A percentile compares a stretch with the other conserved stretches of the same genome.
These are phyloP conservation scores for Ogataea polymorpha DNA, from an alignment of 805 yeast species.

Conservation along the genomic window DNA sequence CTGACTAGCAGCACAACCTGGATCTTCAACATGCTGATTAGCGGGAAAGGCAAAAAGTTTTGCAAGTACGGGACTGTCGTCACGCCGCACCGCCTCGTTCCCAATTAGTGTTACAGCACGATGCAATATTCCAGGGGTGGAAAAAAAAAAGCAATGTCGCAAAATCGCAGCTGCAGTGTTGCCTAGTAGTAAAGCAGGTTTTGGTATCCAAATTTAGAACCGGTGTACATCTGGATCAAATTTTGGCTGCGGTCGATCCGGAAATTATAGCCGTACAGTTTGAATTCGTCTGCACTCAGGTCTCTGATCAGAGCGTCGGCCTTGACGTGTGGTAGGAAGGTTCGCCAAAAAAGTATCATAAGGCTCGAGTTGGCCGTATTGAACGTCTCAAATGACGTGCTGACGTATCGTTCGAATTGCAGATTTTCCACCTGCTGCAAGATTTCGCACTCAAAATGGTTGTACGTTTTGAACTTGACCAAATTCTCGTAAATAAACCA, in stretches of 20 bases:
- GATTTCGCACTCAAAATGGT: slow-evolving; percentile 21
- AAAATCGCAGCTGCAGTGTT: background rate
- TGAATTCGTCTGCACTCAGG: slow-evolving; percentile 9
- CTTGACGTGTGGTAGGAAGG: slow-evolving; percentile 16
- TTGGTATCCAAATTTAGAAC: slow-evolving; percentile 19
- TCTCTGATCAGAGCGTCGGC: slow-evolving; percentile 10
- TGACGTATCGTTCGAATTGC: slow-evolving; percentile 16
- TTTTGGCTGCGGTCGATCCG: slow-evolving; percentile 13
- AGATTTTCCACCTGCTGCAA: slow-evolving; percentile 19
- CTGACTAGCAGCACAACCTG: slow-evolving; percentile 2
- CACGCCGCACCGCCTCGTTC: background rate
- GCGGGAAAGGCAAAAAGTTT: background rate
- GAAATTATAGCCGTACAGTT: slow-evolving; percentile 29
- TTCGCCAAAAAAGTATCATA: slow-evolving; percentile 26
- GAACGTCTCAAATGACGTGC: slow-evolving; percentile 20
- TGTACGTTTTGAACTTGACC: slow-evolving; percentile 17
- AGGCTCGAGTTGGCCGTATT: slow-evolving; percentile 17
- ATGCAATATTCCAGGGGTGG: too few relatives aligned
- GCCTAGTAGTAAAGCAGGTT: slow-evolving; percentile 22
- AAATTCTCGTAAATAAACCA: slow-evolving; percentile 26
- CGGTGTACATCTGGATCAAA: slow-evolving; percentile 22
- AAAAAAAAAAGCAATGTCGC: background rate
- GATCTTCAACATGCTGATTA: background rate
- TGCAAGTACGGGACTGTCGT: background rate
- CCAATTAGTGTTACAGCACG: background rate